Percentiles rank a stretch among this genome's conserved stretches.
Conservation (phyloP, 192 early-diverging fungal genomes). For the Obelidium mucronatum region DNA sequence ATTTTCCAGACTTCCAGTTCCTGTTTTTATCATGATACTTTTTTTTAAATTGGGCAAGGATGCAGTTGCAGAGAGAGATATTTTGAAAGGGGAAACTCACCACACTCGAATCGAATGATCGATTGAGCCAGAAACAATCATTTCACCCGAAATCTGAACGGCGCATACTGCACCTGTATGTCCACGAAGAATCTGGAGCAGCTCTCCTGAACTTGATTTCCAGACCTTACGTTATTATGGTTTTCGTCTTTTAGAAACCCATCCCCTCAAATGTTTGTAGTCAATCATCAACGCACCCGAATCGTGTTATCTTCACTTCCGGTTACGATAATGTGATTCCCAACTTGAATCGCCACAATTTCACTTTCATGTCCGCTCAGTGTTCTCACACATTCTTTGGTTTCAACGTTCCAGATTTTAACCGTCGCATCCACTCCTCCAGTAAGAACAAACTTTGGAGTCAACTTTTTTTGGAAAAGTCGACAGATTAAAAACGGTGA, state of each 20-base stretch:
- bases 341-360: conserved; percentile 44
- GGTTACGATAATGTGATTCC: conserved; percentile 38
- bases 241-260: neutral
- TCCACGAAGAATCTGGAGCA: conserved; percentile 35
- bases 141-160: conserved; percentile 35
- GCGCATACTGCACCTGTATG: conserved; percentile 52
- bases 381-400: conserved; percentile 38
- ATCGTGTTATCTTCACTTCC: conserved; percentile 53
- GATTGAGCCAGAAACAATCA: conserved; percentile 52
- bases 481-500: neutral
- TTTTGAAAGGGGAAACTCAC: neutral
- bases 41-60: neutral
- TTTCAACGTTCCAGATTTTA: conserved; percentile 47
- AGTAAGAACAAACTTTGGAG: conserved; percentile 37
- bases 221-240: conserved; percentile 36
- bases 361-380: conserved; percentile 48
- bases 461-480: conserved; percentile 31
- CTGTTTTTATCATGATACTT: neutral
- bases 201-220: conserved; percentile 40
- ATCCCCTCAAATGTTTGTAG: conserved; percentile 21
- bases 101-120: conserved; percentile 51
- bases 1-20: conserved; percentile 15
- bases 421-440: conserved; percentile 53
- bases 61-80: neutral
- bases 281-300: conserved; percentile 24